These are phyloP conservation scores for Mytilinidion resinicola DNA, from an alignment of 495 filamentous ascomycete species.

Conservation along the genomic window DNA sequence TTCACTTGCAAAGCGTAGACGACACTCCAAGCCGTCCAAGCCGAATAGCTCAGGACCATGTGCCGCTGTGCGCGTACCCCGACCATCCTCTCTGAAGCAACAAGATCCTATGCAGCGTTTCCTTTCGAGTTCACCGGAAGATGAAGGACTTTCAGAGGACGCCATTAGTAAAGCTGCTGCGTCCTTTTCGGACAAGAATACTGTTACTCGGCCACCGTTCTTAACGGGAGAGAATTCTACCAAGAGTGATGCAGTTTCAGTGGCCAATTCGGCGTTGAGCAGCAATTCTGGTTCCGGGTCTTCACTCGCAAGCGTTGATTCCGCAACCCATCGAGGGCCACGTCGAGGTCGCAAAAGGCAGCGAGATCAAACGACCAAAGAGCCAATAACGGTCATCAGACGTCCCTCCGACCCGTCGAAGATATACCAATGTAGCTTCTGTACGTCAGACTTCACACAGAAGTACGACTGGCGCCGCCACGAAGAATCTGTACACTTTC, in stretches of 20 bases:
- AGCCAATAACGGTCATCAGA: neutral
- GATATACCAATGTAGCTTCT: conserved; percentile 25
- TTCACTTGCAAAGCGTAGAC: neutral
- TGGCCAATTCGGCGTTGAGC: conserved; percentile 4
- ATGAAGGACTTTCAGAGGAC: conserved; percentile 21
- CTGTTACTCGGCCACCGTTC: neutral
- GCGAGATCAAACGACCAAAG: conserved; percentile 4
- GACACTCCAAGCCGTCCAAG: neutral
- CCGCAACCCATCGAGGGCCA: conserved; percentile 13
- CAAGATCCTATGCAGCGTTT: conserved; percentile 21
- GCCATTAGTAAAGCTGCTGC: conserved; percentile 9
- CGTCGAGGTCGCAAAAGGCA: conserved; percentile 19
- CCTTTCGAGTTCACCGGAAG: conserved; percentile 23
- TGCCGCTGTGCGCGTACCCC: neutral
- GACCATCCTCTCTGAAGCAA: neutral
- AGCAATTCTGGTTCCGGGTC: conserved; percentile 11
- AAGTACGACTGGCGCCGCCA: conserved; percentile 26
- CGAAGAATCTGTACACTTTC: conserved; percentile 28
- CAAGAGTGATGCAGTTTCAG: conserved; percentile 9
- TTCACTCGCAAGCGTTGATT: conserved; percentile 20
- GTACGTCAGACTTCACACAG: conserved; percentile 15
- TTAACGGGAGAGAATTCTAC: neutral
- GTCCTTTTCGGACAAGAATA: neutral
- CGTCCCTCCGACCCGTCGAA: conserved; percentile 8
- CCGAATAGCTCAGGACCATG: neutral